Base-by-base conservation (phyloP, 495 filamentous ascomycete species). In the Aspergillus steynii region DNA sequence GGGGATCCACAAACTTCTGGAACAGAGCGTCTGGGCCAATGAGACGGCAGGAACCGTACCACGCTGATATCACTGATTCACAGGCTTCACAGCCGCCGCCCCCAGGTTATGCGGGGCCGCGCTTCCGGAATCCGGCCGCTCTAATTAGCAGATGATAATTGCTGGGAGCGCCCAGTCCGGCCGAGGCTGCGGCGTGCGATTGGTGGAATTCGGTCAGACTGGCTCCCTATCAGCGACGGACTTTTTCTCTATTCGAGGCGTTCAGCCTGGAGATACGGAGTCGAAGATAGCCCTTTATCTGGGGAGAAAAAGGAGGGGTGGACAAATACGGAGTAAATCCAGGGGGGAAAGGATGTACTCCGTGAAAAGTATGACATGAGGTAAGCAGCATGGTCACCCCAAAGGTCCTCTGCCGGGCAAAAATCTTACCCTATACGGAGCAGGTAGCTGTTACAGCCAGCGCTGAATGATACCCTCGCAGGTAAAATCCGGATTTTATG, bases 1-100 rank as follows among this genome's bases (percentile, higher is more conserved):
- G 55, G 67, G 65, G 63, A 68, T 74, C 75, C 75, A 76, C 73
- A 77, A 65, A 59, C 73, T 77, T 77, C 75, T 76, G 72, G 75
- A 77, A 77, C 58, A 67, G 62, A 61, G 34, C 27, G 29, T 32
- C 34, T 55, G 60, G 4, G 28, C 70, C 74, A 74, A 73, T 74
- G 27, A 65, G 1, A 52, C 8, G 14, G 14, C 37, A 2, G 15
- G 5, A 64, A 50, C 56, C 37, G 50, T 64, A 65, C 70, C 72
- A 74, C 64, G 64, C 70, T 77, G 73, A 77, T 75, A 74, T 77
- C 74, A 75, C 64, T 49, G 50, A 50, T 64, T 60, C 56, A 56
- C 59, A 60, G 53, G 28, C 54, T 51, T 55, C 46, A 54, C 56
- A 56, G 58, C 57, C 61, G 57, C 58, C 63, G 60, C 47, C 62